A percentile compares a stretch with the other conserved stretches of the same genome.
These are phyloP conservation scores for Pouteria glomerata DNA, from an alignment of 148 eudicot species.

Conservation along the genomic window DNA sequence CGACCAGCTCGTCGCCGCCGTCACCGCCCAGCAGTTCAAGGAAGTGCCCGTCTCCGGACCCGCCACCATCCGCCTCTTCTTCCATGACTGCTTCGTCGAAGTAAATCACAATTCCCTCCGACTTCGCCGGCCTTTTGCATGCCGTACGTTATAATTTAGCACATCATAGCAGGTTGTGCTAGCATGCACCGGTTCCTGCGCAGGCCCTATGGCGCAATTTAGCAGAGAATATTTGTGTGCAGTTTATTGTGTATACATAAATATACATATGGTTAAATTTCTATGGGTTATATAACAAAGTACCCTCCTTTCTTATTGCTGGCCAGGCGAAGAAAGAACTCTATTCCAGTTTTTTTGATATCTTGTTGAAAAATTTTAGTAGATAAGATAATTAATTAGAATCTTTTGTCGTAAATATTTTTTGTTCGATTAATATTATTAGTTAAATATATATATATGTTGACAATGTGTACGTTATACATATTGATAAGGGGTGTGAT, in stretches of 20 bases:
- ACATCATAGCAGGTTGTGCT: background rate
- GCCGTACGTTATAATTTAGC: background rate
- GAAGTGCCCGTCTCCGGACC: slow-evolving; percentile 60
- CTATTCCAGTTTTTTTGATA: too few relatives aligned
- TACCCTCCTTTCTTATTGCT: too few relatives aligned
- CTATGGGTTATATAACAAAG: too few relatives aligned
- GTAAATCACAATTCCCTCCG: slow-evolving; percentile 24
- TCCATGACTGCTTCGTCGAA: slow-evolving; percentile 92
- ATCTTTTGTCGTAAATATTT: too few relatives aligned
- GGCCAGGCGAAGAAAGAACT: too few relatives aligned
- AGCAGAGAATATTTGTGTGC: background rate
- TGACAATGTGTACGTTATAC: too few relatives aligned
- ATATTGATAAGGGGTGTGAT: slow-evolving; percentile 67
- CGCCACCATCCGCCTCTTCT: slow-evolving; percentile 90
- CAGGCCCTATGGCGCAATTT: background rate
- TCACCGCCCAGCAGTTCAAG: slow-evolving; percentile 58
- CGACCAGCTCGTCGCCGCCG: slow-evolving; percentile 62
- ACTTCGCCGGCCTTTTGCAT: background rate
- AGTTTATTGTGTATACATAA: too few relatives aligned
- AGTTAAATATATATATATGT: background rate
- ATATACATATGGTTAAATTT: too few relatives aligned
- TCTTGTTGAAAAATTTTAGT: too few relatives aligned
- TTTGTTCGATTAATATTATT: background rate
- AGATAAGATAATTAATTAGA: too few relatives aligned
- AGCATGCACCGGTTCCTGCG: background rate